Evolutionary conservation across 164 flowering plant genomes (phyloP), one percentile per base, ranked within the genome.

Genomic region (Chimonanthus salicifolius): DNA sequence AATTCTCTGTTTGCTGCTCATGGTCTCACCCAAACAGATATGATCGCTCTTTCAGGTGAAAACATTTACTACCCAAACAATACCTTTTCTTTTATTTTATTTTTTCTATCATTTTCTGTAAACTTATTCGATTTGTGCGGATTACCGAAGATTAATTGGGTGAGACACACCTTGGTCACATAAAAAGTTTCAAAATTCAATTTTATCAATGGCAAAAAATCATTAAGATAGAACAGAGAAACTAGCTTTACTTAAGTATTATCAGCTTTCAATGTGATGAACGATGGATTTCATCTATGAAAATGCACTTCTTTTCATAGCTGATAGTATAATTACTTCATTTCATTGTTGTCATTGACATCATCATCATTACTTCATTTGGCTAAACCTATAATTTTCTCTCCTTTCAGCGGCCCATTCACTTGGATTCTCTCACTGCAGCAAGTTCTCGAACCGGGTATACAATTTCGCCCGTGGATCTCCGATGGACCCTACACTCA

Each of bases 31-130:
- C 97, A 83, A 47, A 47, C 78, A 0, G 98, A 94, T 77, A 88
- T 94, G 94, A 85, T 92, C 62, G 97, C 98, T 64, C 92, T 92
- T 50, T 89, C 94, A 72, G 95, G 95, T 88, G 81, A 58, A 7
- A 18, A 33, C 33, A 33, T 33, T 33, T 58, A 54, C 13, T 54
- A 54, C 11, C 15, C 66, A 20, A 33, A 33, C 33, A 33, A 33
- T 33, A 33, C 33, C 33, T 33, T 33, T 33, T 33, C 33, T 33
- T 33, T 33, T 33, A 33, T 33, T 33, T 33, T 33, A 33, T 33
- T 33, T 33, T 33, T 33, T 33, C 33, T 33, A 33, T 33, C 2
- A 33, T 33, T 33, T 33, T 33, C 21, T 1, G 33, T 33, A 33
- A 33, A 33, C 2, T 33, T 33, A 33, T 33, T 33, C 33, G 1